These are phyloP conservation scores for Phytophthora pini DNA, from an alignment of 352 stramenopile species.

Conservation along the genomic window DNA sequence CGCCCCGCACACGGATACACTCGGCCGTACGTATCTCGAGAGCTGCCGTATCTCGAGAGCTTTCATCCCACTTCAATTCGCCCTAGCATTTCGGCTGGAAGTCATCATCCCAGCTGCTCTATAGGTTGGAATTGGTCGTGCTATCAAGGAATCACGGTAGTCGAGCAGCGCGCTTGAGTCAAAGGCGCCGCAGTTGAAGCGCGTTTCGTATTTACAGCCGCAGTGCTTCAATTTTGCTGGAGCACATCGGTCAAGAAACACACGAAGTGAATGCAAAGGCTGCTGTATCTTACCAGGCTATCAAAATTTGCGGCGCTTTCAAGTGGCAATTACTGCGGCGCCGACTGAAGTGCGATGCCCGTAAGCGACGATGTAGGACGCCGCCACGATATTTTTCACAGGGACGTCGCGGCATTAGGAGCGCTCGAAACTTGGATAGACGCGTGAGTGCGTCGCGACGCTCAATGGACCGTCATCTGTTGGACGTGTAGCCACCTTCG, in stretches of 20 bases:
- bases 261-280: conserved; percentile 24
- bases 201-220: conserved; percentile 34
- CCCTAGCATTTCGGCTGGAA: conserved; percentile 30
- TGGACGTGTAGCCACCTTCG: conserved; percentile 39
- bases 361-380: conserved; percentile 26
- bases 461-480: conserved; percentile 21
- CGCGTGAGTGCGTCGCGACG: conserved; percentile 32
- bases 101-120: conserved; percentile 33
- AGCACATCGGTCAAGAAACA: conserved; percentile 22
- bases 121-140: conserved; percentile 33
- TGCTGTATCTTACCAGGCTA: conserved; percentile 13
- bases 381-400: conserved; percentile 35
- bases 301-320: conserved; percentile 19
- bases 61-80: conserved; percentile 32
- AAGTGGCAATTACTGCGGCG: conserved; percentile 16
- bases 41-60: conserved; percentile 21
- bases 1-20: conserved; percentile 22
- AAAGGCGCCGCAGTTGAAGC: conserved; percentile 19
- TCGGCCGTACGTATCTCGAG: conserved; percentile 21
- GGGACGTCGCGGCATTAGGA: conserved; percentile 12
- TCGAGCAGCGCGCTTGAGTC: conserved; percentile 14
- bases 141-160: conserved; percentile 15
- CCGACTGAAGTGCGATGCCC: conserved; percentile 3
- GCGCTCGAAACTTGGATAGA: conserved; percentile 29
- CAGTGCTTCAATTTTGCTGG: conserved; percentile 20